These are phyloP conservation scores for Pyronema domesticum DNA, from an alignment of 495 filamentous ascomycete species.

Conservation along the genomic window DNA sequence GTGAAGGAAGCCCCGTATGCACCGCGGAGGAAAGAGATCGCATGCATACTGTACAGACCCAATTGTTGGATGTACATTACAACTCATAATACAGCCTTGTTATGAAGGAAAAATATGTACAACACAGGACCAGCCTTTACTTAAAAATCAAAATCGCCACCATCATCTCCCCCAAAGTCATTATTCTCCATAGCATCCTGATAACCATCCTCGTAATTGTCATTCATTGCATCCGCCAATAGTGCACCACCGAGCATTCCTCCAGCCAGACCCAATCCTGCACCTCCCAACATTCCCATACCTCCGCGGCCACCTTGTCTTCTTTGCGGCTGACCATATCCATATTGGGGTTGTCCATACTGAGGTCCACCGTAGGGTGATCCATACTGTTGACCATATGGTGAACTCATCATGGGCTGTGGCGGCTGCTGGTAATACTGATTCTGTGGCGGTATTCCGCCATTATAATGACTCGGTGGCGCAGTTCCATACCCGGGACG, in stretches of 20 bases:
- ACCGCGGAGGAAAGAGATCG: too few relatives aligned
- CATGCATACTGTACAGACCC: too few relatives aligned
- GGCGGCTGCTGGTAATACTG: constrained; percentile 9
- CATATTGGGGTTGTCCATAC: too few relatives aligned
- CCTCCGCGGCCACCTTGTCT: neutral
- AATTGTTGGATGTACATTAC: too few relatives aligned
- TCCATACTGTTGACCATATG: neutral
- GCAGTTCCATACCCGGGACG: neutral
- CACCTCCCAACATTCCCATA: constrained; percentile 17
- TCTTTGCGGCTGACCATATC: constrained; percentile 2
- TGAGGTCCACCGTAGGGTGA: constrained; percentile 1
- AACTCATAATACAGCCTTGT: too few relatives aligned
- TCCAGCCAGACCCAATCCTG: constrained; percentile 24
- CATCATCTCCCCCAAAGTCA: constrained; percentile 15
- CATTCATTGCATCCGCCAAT: constrained; percentile 13
- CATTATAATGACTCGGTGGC: constrained; percentile 5
- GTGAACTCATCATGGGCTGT: neutral
- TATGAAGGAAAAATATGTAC: too few relatives aligned
- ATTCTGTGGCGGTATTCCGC: neutral
- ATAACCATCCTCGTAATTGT: constrained; percentile 11
- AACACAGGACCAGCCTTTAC: too few relatives aligned
- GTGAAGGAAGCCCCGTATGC: too few relatives aligned
- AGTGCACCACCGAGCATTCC: constrained; percentile 21
- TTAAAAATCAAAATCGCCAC: neutral
- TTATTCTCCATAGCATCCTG: constrained; percentile 11